Conservation (phyloP, 2,329 filamentous ascomycete species). For the Tolypocladium sp. region DNA sequence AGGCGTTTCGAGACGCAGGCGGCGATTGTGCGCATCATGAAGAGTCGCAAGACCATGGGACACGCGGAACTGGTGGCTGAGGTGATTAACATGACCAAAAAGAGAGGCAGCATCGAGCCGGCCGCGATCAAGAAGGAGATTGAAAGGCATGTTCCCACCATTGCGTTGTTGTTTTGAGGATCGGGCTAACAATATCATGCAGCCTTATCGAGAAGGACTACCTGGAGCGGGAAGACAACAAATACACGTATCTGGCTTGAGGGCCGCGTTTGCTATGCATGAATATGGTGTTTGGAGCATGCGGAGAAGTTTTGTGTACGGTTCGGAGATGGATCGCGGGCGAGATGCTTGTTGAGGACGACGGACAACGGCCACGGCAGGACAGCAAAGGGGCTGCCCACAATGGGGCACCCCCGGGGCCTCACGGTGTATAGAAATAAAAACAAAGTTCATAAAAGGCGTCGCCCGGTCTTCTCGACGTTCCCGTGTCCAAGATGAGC, state of each 20-base stretch:
- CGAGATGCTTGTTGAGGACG: neutral
- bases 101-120: constrained; percentile 75
- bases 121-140: constrained; percentile 94
- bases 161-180: neutral
- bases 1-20: constrained; percentile 95
- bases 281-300: neutral
- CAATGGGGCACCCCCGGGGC: neutral
- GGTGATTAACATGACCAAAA: constrained; percentile 85
- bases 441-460: too few species aligned
- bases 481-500: neutral
- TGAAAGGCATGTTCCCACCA: constrained; percentile 57
- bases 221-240: constrained; percentile 67
- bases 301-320: neutral
- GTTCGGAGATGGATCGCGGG: neutral
- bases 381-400: neutral
- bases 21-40: constrained; percentile 95
- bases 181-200: constrained; percentile 2
- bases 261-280: neutral
- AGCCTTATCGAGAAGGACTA: constrained; percentile 92
- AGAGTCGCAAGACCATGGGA: constrained; percentile 77
- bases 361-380: neutral
- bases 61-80: constrained; percentile 85
- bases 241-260: constrained; percentile 59
- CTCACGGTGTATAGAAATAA: neutral
- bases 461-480: neutral